These are phyloP conservation scores for Gossypium mustelinum DNA, from an alignment of 345 rosid genomes.

Conservation along the genomic window DNA sequence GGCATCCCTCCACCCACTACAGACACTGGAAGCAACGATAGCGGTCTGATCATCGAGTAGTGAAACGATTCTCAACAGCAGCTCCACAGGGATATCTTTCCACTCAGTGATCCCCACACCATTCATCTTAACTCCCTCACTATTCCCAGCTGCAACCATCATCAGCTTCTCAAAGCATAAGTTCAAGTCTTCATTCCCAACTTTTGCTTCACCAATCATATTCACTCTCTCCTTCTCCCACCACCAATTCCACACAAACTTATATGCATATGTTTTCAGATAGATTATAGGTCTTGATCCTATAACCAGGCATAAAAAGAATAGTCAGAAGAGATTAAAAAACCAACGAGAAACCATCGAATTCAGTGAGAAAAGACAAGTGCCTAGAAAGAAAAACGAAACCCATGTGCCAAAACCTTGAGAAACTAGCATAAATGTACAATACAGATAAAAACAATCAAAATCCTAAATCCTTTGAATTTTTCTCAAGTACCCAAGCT, in stretches of 20 bases:
- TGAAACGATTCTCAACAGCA: constrained; percentile 62
- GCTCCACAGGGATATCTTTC: constrained; percentile 91
- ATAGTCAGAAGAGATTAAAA: constrained; percentile 10
- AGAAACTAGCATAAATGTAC: constrained; percentile 4
- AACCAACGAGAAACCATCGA: not conserved
- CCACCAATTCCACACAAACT: constrained; percentile 22
- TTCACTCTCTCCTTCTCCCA: constrained; percentile 3
- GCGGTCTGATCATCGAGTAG: constrained; percentile 70
- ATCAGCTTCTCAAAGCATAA: constrained; percentile 56
- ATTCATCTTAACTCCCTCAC: constrained; percentile 41
- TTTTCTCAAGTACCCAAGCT: not conserved
- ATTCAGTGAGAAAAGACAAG: constrained; percentile 4
- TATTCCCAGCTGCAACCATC: constrained; percentile 33
- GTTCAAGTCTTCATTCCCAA: constrained; percentile 52
- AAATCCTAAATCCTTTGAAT: not conserved
- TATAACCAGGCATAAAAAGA: constrained; percentile 16
- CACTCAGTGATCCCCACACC: constrained; percentile 55
- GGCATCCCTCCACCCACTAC: constrained; percentile 90
- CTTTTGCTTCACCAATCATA: constrained; percentile 36
- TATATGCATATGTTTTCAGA: not conserved
- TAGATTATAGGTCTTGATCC: constrained; percentile 24
- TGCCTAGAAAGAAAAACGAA: not conserved
- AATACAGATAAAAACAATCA: not conserved
- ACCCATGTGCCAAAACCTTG: constrained; percentile 14
- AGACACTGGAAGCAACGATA: constrained; percentile 84